Conservation (phyloP, 345 rosid species). For the Sonneratia caseolaris region DNA sequence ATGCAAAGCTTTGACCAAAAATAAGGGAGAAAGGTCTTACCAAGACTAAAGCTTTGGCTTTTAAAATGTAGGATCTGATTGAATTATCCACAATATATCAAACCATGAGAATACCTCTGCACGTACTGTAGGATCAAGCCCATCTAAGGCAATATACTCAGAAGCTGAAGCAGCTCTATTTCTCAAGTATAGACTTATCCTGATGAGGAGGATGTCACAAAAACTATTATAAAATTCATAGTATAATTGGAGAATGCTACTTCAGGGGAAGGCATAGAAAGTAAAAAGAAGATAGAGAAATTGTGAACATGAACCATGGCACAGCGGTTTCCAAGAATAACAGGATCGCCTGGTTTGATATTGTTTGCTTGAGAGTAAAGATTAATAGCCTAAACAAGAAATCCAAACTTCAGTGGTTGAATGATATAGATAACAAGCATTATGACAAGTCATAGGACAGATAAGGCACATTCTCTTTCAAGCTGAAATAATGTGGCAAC, state of each 20-base stretch:
- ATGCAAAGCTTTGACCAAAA: neutral
- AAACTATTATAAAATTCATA: neutral
- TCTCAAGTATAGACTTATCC: slow-evolving; percentile 71
- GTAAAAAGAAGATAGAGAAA: neutral
- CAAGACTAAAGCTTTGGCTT: slow-evolving; percentile 67
- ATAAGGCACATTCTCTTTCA: neutral
- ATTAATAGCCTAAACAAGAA: slow-evolving; percentile 49
- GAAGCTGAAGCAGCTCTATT: slow-evolving; percentile 61
- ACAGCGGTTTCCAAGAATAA: slow-evolving; percentile 75
- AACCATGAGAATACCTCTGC: slow-evolving; percentile 54
- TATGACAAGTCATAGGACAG: neutral
- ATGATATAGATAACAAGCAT: neutral
- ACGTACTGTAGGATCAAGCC: slow-evolving; percentile 84
- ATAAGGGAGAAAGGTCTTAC: slow-evolving; percentile 30
- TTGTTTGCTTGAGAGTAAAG: slow-evolving; percentile 67
- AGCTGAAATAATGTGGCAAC: neutral
- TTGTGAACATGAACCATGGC: slow-evolving; percentile 45
- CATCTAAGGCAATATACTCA: slow-evolving; percentile 62
- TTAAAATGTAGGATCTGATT: slow-evolving; percentile 44
- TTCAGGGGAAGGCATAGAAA: neutral
- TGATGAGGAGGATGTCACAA: slow-evolving; percentile 21
- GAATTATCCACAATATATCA: slow-evolving; percentile 11
- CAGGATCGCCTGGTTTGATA: slow-evolving; percentile 59
- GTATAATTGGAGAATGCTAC: neutral
- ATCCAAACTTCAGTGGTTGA: neutral